Base-by-base conservation (phyloP, 345 rosid species). In the Barbarea vulgaris region DNA sequence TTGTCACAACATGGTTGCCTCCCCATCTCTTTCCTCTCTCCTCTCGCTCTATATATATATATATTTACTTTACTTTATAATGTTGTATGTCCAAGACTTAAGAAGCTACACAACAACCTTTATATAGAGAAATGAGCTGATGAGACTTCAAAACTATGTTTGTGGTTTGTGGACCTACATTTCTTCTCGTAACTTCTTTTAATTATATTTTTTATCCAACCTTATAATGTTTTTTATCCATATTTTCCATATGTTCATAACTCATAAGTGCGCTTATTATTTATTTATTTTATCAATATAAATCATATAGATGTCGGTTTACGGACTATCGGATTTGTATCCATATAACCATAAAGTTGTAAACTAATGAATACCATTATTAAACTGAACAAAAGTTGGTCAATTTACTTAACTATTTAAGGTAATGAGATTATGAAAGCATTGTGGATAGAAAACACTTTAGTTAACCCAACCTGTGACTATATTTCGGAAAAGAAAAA, bases 1-100 rank as follows among this genome's bases (percentile, higher is more conserved):
- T 90, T 94, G 69, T 90, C 98, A 79, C 98, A 94, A 69, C 97
- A 94, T 1, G 98, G 97, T 39, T 91, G 90, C 76, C 98, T 87
- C 54, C 97, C 98, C 98, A 91, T 93, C 39, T 75, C 63, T 65
- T 33, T 65, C 52, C 70, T 50, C 46, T 60, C 48, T 48, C 34
- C 42, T 66, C 56, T 60, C 66, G 37, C 33, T 18, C 60, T 17
- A n/a, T 37, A 53, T 27, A 19, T 30, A 13, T n/a, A 17, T 5
- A 25, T 75, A 48, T 17, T 24, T 39, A 75, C 31, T 53, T 53
- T 24, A 52, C 57, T 75, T 69, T 69, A 60, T 9, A 54, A 46
- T 70, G 71, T 31, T 74, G 48, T 64, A 54, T 64, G 11, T 55
- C 11, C 50, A 55, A 54, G 30, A 74, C 71, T 54, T 13, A 25